Percentiles rank a stretch among this genome's conserved stretches.
Evolutionary conservation across 1,139 yeast species (phyloP).

Genomic region (Eremothecium cymbalariae): DNA sequence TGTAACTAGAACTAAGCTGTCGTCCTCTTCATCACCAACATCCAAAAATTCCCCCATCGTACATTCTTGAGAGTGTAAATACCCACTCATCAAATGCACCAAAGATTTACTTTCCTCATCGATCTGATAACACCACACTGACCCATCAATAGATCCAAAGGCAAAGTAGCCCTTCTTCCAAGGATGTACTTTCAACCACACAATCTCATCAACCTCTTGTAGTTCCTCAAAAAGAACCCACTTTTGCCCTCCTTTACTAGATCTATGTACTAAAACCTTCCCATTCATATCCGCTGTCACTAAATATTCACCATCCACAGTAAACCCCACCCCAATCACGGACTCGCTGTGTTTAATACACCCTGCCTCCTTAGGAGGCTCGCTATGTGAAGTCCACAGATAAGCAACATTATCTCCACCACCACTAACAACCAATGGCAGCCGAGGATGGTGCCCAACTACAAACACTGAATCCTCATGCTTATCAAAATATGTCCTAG

Average conservation of each 20-base stretch:
- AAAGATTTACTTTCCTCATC: conserved; percentile 46
- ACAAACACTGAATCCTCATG: conserved; percentile 81
- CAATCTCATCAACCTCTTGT: conserved; percentile 79
- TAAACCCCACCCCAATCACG: conserved; percentile 76
- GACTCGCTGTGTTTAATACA: conserved; percentile 83
- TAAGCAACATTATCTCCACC: conserved; percentile 87
- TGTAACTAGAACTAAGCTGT: conserved; percentile 59
- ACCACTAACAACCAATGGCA: conserved; percentile 80
- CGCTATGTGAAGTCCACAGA: conserved; percentile 84
- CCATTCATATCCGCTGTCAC: conserved; percentile 96
- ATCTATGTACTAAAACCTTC: conserved; percentile 61
- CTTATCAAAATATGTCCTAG: conserved; percentile 79
- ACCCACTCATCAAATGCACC: conserved; percentile 71
- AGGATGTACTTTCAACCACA: conserved; percentile 79
- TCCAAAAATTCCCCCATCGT: conserved; percentile 69
- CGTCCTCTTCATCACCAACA: conserved; percentile 46
- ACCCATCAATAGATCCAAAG: conserved; percentile 89
- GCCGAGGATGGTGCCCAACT: conserved; percentile 67
- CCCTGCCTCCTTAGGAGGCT: conserved; percentile 72
- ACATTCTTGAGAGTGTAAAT: conserved; percentile 70
- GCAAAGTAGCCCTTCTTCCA: conserved; percentile 66
- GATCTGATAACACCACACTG: conserved; percentile 87
- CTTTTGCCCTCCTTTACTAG: conserved; percentile 66
- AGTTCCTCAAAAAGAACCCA: conserved; percentile 68
- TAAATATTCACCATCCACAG: conserved; percentile 69